These are phyloP conservation scores for Liquidambar formosana DNA, from an alignment of 164 flowering plant species.

Conservation along the genomic window DNA sequence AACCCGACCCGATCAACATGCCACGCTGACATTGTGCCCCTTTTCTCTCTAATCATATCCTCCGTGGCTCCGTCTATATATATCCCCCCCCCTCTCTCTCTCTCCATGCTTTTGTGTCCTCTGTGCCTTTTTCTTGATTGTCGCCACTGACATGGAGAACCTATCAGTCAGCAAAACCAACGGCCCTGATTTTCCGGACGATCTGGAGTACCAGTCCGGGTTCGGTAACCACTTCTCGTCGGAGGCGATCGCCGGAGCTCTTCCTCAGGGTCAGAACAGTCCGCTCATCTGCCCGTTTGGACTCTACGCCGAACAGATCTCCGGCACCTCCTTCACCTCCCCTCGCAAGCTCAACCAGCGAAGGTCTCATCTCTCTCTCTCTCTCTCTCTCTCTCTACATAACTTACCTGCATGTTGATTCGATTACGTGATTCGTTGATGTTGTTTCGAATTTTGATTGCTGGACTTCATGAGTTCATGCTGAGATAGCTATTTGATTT, in stretches of 20 bases:
- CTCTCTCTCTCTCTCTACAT: too few species aligned
- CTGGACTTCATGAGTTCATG: too few species aligned
- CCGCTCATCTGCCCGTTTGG: slow-evolving; percentile 87
- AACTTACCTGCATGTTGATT: too few species aligned
- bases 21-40: too few species aligned
- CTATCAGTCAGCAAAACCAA: slow-evolving; percentile 1
- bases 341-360: slow-evolving; percentile 81
- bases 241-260: slow-evolving; percentile 78
- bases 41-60: too few species aligned
- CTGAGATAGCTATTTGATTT: too few species aligned
- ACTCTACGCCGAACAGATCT: slow-evolving; percentile 94
- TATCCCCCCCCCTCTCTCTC: too few species aligned
- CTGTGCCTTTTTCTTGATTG: neutral
- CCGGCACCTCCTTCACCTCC: slow-evolving; percentile 89
- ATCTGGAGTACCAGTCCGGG: slow-evolving; percentile 60
- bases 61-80: too few species aligned
- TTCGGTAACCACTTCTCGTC: slow-evolving; percentile 85
- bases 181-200: slow-evolving; percentile 24
- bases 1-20: too few species aligned
- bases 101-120: neutral
- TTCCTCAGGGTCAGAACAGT: slow-evolving; percentile 78
- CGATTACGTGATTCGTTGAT: too few species aligned
- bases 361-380: slow-evolving; percentile 48
- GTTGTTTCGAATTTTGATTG: too few species aligned
- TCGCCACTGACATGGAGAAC: slow-evolving; percentile 3